phyloP scores from a whole-genome alignment of 352 stramenopile genomes.

The Phytophthora meadii region DNA sequence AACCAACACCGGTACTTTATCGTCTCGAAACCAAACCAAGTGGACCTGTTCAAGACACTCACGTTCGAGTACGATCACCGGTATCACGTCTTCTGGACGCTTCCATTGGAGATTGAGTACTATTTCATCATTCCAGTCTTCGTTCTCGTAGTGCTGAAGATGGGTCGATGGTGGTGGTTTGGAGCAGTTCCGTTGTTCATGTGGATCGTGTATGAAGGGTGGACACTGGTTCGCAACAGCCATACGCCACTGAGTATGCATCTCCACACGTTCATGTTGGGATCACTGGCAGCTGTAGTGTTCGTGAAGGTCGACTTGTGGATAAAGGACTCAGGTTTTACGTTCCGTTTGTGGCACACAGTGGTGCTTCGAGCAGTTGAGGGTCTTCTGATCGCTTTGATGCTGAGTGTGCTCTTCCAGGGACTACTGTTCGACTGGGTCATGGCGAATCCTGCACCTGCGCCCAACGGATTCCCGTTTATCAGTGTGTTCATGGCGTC shows the following conservation, averaged over 20 bases:
- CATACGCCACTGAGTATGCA: conserved; percentile 36
- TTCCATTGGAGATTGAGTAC: conserved; percentile 54
- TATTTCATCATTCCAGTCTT: conserved; percentile 53
- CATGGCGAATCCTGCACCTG: conserved; percentile 28
- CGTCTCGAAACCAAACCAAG: conserved; percentile 28
- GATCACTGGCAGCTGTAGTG: conserved; percentile 42
- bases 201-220: conserved; percentile 33
- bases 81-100: conserved; percentile 58
- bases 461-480: conserved; percentile 30
- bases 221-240: conserved; percentile 27
- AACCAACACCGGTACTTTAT: conserved; percentile 40
- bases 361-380: conserved; percentile 29
- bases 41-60: conserved; percentile 43
- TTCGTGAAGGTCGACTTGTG: conserved; percentile 32
- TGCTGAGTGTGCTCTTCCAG: conserved; percentile 40
- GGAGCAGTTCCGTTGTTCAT: conserved; percentile 28
- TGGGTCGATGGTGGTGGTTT: conserved; percentile 40
- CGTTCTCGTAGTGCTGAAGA: conserved; percentile 27
- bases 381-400: conserved; percentile 18
- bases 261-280: conserved; percentile 42
- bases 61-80: conserved; percentile 41
- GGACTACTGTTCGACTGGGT: conserved; percentile 50
- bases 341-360: conserved; percentile 24
- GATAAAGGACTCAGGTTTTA: conserved; percentile 32
- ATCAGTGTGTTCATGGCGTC: conserved; percentile 34